Base-by-base conservation (phyloP, 768 basidiomycete genomes). In the Pilatotrama ljubarskyi region DNA sequence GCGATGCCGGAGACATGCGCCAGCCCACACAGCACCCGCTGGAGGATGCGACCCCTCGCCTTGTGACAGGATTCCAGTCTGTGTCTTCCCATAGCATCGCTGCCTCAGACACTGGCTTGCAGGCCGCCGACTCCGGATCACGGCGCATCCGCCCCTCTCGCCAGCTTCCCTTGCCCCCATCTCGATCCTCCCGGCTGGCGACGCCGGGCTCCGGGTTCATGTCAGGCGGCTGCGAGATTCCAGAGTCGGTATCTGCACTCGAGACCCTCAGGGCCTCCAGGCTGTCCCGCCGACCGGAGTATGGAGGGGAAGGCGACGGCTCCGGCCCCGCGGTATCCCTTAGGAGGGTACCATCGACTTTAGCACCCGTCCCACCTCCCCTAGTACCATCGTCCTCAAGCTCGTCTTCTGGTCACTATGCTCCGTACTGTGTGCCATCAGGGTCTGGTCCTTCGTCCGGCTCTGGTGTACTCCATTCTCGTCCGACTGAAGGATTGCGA, bases 31-130 rank as follows among this genome's bases (percentile, higher is more conserved):
- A 32, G 29, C 29, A 32, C 29, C 29, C n/a, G n/a, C n/a, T 5
- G 29, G 29, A 47, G 22, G 51, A 57, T 25, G 56, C 49, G n/a
- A 64, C 66, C 15, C 65, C 65, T 10, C 37, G 60, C 15, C 38
- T 64, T 8, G 65, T 58, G 11, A 32, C 29, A 10, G 29, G 29
- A 4, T 32, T 32, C 29, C 29, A 4, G 29, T 10, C 29, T 32
- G 4, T 10, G 29, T 10, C 29, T 4, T 10, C 29, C 29, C 29
- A 32, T 32, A 32, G n/a, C n/a, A n/a, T 10, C 29, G 29, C 29
- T 32, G 29, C 4, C 4, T 32, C 10, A 32, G 29, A 32, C 29
- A 5, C 10, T 10, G 29, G 4, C 29, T 4, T 5, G 10, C 5
- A 4, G 29, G 29, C 4, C 29, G 29, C 10, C 29, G 10, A 5